A percentile compares a stretch with the other conserved stretches of the same genome.
phyloP scores from a whole-genome alignment of 495 filamentous ascomycete genomes.

The Xylaria telfairii region DNA sequence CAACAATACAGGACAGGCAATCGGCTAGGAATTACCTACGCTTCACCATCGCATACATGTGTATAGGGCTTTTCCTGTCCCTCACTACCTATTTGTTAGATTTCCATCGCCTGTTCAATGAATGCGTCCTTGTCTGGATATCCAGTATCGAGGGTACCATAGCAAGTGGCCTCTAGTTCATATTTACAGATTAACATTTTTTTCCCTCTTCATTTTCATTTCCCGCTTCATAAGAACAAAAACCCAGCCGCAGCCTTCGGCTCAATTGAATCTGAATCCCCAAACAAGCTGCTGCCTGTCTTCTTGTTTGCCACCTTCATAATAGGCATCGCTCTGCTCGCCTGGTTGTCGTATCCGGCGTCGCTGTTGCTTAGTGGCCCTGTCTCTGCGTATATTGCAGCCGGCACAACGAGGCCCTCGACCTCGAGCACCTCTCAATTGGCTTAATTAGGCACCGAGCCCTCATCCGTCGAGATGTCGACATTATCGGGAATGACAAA shows the following conservation, averaged over 20 bases:
- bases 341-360: not conserved
- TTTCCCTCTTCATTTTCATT: not conserved
- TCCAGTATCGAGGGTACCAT: not conserved
- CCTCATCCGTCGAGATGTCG: slow-evolving; percentile 15
- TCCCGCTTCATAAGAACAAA: not conserved
- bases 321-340: not conserved
- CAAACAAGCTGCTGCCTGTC: slow-evolving; percentile 1
- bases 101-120: not conserved
- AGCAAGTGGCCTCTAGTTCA: not conserved
- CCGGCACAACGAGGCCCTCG: not conserved
- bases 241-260: not conserved
- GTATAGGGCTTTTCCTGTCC: not conserved
- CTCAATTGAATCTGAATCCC: not conserved
- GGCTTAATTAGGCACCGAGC: not conserved
- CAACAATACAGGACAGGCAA: not conserved
- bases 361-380: not conserved
- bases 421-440: not conserved
- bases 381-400: not conserved
- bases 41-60: slow-evolving; percentile 14
- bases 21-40: slow-evolving; percentile 4
- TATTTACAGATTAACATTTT: not conserved
- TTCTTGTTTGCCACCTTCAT: not conserved
- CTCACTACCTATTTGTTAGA: not conserved
- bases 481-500: slow-evolving; percentile 10
- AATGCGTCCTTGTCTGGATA: not conserved